phyloP scores from a whole-genome alignment of 306 rosid genomes.

The Fagus sylvatica region DNA sequence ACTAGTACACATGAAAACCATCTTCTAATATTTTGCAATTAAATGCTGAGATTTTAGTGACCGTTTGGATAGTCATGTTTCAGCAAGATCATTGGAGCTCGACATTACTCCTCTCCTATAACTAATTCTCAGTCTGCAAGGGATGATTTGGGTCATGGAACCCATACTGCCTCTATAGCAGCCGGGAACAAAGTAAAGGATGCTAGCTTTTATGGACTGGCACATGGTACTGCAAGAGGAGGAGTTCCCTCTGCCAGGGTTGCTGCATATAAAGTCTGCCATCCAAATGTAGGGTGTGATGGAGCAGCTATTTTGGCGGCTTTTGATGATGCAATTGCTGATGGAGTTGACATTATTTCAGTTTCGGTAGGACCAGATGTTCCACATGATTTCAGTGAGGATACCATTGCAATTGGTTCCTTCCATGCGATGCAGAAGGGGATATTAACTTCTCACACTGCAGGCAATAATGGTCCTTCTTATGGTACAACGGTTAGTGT shows the following conservation, averaged over 20 bases:
- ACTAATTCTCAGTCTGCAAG: not conserved
- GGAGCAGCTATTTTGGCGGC: slow-evolving; percentile 15
- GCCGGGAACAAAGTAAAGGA: slow-evolving; percentile 15
- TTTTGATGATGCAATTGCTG: slow-evolving; percentile 52
- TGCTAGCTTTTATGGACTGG: slow-evolving; percentile 19
- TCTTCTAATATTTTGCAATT: not conserved
- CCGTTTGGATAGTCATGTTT: not conserved
- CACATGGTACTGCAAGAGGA: slow-evolving; percentile 25
- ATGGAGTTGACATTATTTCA: slow-evolving; percentile 40
- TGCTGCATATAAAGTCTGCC: slow-evolving; percentile 21
- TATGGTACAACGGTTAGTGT: not conserved
- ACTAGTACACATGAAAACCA: too few species aligned
- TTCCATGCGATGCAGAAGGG: slow-evolving; percentile 45
- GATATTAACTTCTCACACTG: slow-evolving; percentile 32
- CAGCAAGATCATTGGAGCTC: slow-evolving; percentile 33
- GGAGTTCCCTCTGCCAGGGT: slow-evolving; percentile 28
- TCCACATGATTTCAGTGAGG: not conserved
- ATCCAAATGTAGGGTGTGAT: fast-evolving
- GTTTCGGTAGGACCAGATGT: not conserved
- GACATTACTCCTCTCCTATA: not conserved
- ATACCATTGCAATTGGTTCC: slow-evolving; percentile 30
- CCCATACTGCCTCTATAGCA: slow-evolving; percentile 23
- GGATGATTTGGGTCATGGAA: slow-evolving; percentile 27
- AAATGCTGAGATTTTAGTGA: too few species aligned
- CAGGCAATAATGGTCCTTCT: slow-evolving; percentile 26